These are phyloP conservation scores for Beauveria australis DNA, from an alignment of 2,329 filamentous ascomycete species.

Conservation along the genomic window DNA sequence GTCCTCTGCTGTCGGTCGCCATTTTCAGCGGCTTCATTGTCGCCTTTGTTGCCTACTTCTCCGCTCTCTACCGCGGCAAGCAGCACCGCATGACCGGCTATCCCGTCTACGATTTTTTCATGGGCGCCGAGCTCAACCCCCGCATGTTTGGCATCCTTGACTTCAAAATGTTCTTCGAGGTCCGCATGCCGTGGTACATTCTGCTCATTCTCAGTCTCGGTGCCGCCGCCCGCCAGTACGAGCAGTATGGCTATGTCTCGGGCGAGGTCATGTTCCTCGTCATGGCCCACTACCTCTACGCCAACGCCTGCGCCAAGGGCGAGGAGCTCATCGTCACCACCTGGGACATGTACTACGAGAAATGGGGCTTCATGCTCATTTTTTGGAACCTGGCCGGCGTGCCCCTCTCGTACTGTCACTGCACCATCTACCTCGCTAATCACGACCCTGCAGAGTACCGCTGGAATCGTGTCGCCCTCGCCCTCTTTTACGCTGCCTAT, in stretches of 20 bases:
- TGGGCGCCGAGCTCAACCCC: slow-evolving; percentile 84
- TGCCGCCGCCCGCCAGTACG: slow-evolving; percentile 73
- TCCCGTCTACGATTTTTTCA: slow-evolving; percentile 85
- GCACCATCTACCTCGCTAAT: slow-evolving; percentile 81
- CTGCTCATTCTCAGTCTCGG: slow-evolving; percentile 71
- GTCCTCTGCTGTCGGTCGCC: slow-evolving; percentile 83
- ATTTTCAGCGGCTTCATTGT: slow-evolving; percentile 86
- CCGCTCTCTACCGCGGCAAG: slow-evolving; percentile 68
- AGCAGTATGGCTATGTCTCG: slow-evolving; percentile 76
- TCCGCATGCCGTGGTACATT: slow-evolving; percentile 87
- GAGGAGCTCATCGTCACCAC: slow-evolving; percentile 86
- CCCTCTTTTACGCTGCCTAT: slow-evolving; percentile 60
- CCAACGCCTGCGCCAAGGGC: slow-evolving; percentile 85
- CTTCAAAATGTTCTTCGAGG: slow-evolving; percentile 96
- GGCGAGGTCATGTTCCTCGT: slow-evolving; percentile 78
- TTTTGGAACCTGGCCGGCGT: slow-evolving; percentile 96
- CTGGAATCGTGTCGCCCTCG: slow-evolving; percentile 64
- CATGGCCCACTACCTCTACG: slow-evolving; percentile 86
- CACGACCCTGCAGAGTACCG: slow-evolving; percentile 70
- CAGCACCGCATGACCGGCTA: slow-evolving; percentile 89
- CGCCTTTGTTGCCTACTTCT: slow-evolving; percentile 76
- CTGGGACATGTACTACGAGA: slow-evolving; percentile 97
- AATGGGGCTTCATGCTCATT: slow-evolving; percentile 95
- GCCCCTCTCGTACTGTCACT: slow-evolving; percentile 87
- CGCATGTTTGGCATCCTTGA: slow-evolving; percentile 80